Evolutionary conservation across 345 rosid species (phyloP).

Genomic region (Populus alba): DNA sequence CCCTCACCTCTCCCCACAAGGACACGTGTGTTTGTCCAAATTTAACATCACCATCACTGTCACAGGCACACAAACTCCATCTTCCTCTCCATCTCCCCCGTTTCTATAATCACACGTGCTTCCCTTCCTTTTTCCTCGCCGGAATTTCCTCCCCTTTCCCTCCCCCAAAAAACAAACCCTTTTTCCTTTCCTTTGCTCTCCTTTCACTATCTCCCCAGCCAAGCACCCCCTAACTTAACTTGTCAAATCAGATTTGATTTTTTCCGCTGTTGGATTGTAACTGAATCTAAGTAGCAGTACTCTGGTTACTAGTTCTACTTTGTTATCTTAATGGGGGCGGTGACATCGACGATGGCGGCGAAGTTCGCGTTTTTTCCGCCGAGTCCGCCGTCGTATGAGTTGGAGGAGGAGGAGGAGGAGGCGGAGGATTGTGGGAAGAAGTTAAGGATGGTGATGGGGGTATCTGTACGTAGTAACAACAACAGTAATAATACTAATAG

Average conservation of each 20-base stretch:
- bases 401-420: slow-evolving; percentile 40
- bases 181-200: slow-evolving; percentile 2
- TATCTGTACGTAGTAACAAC: slow-evolving; percentile 18
- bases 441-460: slow-evolving; percentile 58
- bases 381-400: slow-evolving; percentile 32
- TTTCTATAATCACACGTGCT: slow-evolving; percentile 34
- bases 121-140: slow-evolving; percentile 23
- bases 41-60: not conserved
- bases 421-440: slow-evolving; percentile 49
- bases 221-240: not conserved
- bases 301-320: not conserved
- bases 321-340: slow-evolving; percentile 20
- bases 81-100: not conserved
- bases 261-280: not conserved
- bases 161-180: too few species aligned
- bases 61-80: not conserved
- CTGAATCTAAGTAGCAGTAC: not conserved
- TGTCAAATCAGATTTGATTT: not conserved
- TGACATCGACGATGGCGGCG: slow-evolving; percentile 36
- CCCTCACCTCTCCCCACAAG: not conserved
- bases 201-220: not conserved
- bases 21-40: slow-evolving; percentile 10
- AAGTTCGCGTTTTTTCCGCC: slow-evolving; percentile 35
- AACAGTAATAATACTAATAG: slow-evolving; percentile 24
- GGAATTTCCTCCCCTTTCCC: slow-evolving; percentile 13